Conservation (phyloP, 2,329 filamentous ascomycete species). For the Alternaria incomplexa region DNA sequence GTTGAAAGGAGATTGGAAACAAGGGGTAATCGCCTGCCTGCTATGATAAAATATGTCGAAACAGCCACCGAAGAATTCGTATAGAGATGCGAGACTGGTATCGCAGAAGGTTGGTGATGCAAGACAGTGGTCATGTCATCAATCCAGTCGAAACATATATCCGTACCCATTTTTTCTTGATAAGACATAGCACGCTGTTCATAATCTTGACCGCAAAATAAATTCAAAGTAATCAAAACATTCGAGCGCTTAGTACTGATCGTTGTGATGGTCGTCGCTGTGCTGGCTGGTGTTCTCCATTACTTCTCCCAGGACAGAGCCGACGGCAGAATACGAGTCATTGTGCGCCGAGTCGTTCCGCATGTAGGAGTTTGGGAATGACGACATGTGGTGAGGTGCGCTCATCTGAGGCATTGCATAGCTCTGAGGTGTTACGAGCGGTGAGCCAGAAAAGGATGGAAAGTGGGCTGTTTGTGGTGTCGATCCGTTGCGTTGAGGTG, state of each 20-base stretch:
- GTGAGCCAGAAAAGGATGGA: constrained; percentile 49
- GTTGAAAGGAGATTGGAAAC: neutral
- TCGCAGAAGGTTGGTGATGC: constrained; percentile 4
- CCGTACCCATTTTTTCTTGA: constrained; percentile 8
- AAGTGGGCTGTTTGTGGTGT: constrained; percentile 50
- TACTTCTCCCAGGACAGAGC: constrained; percentile 46
- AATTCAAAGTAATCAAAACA: constrained; percentile 3
- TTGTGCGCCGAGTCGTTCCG: constrained; percentile 44
- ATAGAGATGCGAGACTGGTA: constrained; percentile 20
- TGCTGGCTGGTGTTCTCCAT: constrained; percentile 43
- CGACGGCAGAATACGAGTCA: constrained; percentile 45
- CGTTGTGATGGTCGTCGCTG: constrained; percentile 38
- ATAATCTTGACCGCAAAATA: constrained; percentile 14
- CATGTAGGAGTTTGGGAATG: constrained; percentile 47
- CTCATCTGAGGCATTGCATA: constrained; percentile 48
- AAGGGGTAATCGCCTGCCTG: constrained; percentile 7
- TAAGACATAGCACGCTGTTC: neutral
- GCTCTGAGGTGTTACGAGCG: constrained; percentile 46
- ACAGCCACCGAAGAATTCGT: constrained; percentile 27
- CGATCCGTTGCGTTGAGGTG: constrained; percentile 39
- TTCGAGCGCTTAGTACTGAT: constrained; percentile 24
- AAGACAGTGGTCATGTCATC: constrained; percentile 9
- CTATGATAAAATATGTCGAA: constrained; percentile 18
- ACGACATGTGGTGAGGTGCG: constrained; percentile 49
- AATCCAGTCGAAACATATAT: constrained; percentile 15